phyloP scores from a whole-genome alignment of 345 rosid species.

The Turnera subulata region DNA sequence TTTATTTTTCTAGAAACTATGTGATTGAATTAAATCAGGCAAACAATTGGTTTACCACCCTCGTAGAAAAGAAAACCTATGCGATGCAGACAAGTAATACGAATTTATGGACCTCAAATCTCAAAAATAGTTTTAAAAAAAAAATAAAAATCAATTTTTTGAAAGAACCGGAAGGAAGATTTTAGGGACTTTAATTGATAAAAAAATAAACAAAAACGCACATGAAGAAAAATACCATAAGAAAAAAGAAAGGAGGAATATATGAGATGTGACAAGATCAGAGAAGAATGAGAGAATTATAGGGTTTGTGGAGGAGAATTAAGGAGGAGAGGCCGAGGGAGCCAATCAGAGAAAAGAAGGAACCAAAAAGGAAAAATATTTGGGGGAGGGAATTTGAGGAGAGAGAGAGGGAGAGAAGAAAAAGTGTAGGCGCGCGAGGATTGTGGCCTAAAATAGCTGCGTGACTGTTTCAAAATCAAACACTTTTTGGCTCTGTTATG shows the following conservation, averaged over 20 bases:
- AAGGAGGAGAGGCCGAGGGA: not conserved
- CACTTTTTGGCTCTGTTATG: too few species aligned
- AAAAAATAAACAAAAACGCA: not conserved
- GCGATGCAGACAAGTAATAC: too few species aligned
- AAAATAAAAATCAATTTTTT: too few species aligned
- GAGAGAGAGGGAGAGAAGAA: not conserved
- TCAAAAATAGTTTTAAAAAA: too few species aligned
- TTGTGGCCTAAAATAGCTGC: conserved; percentile 24
- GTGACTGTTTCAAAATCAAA: not conserved
- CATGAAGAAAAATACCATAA: too few species aligned
- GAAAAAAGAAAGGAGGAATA: not conserved
- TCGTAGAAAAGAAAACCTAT: not conserved
- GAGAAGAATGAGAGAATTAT: not conserved
- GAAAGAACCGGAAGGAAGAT: too few species aligned
- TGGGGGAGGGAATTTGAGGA: not conserved
- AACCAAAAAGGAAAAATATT: not conserved
- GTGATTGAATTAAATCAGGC: not conserved
- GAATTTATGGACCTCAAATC: too few species aligned
- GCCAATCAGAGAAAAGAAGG: not conserved
- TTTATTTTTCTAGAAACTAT: not conserved
- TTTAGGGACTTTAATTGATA: too few species aligned
- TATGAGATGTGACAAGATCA: not conserved
- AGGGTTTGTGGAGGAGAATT: conserved; percentile 6
- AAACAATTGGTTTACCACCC: not conserved
- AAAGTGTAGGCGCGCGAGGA: conserved; percentile 3